Evolutionary conservation across 2,329 filamentous ascomycete species (phyloP).

Genomic region (Immersiporthe knoxdaviesiana): DNA sequence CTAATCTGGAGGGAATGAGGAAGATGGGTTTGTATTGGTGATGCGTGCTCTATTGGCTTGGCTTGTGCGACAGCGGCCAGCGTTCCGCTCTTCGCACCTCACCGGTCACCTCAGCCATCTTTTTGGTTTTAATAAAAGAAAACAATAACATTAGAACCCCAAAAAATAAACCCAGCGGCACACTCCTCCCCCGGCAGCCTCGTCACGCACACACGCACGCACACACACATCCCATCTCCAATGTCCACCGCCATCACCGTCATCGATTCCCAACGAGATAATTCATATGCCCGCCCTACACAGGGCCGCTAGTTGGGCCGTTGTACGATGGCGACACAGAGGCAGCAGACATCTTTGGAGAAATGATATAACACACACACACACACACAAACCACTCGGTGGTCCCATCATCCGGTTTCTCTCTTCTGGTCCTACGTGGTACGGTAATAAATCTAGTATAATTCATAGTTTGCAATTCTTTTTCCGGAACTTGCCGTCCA

Average conservation of each 20-base stretch:
- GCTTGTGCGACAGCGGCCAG: background rate
- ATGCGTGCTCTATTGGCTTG: background rate
- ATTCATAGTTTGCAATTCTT: background rate
- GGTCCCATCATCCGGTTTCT: background rate
- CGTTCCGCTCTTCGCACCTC: background rate
- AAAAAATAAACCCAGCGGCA: background rate
- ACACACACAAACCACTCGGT: background rate
- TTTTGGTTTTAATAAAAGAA: background rate
- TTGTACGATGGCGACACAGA: constrained; percentile 7
- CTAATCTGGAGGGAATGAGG: too few relatives aligned
- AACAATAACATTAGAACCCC: background rate
- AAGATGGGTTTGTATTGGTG: background rate
- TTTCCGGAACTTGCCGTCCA: background rate
- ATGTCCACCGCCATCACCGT: background rate
- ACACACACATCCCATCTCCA: background rate
- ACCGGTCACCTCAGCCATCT: background rate
- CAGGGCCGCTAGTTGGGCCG: background rate
- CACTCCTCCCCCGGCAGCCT: background rate
- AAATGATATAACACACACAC: too few relatives aligned
- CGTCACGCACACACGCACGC: background rate
- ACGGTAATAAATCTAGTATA: background rate
- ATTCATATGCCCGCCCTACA: background rate
- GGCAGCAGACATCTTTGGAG: background rate
- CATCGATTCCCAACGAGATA: background rate
- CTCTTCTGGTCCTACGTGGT: background rate